phyloP scores from a whole-genome alignment of 1,139 yeast genomes.

The Blastobotrys capitulatus region DNA sequence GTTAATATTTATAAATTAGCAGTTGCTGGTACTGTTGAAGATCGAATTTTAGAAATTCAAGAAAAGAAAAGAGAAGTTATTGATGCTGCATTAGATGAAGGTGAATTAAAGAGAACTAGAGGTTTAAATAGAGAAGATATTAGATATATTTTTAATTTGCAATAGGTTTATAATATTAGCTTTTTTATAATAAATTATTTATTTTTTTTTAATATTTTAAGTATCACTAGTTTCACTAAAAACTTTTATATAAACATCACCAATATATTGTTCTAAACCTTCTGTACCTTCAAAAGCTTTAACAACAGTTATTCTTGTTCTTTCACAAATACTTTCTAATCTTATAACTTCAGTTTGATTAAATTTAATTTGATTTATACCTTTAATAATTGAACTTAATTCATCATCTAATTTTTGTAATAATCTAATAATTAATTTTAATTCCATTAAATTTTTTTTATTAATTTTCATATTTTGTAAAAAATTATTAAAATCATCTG shows the following conservation, averaged over 20 bases:
- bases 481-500: slow-evolving; percentile 63
- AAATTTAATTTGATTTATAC: slow-evolving; percentile 6
- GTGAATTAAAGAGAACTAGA: slow-evolving; percentile 59
- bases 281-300: slow-evolving; percentile 9
- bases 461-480: slow-evolving; percentile 21
- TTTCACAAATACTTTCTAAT: slow-evolving; percentile 26
- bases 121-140: slow-evolving; percentile 65
- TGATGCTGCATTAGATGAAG: slow-evolving; percentile 76
- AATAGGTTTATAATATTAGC: background rate
- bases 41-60: slow-evolving; percentile 75
- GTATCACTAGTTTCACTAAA: slow-evolving; percentile 1
- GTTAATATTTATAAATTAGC: slow-evolving; percentile 71
- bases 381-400: slow-evolving; percentile 20
- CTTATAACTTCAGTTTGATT: slow-evolving; percentile 27
- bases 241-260: slow-evolving; percentile 19
- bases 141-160: slow-evolving; percentile 45
- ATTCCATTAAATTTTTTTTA: slow-evolving; percentile 9
- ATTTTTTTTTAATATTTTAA: background rate
- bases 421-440: slow-evolving; percentile 16
- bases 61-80: slow-evolving; percentile 67
- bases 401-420: slow-evolving; percentile 24
- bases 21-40: slow-evolving; percentile 69
- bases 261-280: slow-evolving; percentile 19
- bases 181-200: background rate
- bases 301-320: slow-evolving; percentile 24